Conservation (phyloP, 1,284 basidiomycete species). For the Puccinia polysora region DNA sequence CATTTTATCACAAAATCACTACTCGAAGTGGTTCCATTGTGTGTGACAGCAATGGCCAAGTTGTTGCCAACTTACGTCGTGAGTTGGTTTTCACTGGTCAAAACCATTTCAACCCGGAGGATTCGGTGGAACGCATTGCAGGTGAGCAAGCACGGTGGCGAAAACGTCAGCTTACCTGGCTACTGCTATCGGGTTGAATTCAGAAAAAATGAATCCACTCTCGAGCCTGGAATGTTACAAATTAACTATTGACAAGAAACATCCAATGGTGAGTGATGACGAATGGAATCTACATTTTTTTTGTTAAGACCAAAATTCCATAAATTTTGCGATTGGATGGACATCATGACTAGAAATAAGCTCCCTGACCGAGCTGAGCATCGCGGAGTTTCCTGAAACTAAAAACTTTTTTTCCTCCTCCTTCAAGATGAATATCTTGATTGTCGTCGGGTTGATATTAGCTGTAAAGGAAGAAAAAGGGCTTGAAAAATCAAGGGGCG, state of each 20-base stretch:
- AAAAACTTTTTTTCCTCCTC: neutral
- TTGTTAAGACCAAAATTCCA: neutral
- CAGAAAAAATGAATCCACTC: conserved; percentile 4
- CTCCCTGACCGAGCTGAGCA: neutral
- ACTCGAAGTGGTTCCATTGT: conserved; percentile 8
- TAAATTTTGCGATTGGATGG: neutral
- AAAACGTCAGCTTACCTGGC: too few species aligned
- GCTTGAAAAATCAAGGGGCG: neutral
- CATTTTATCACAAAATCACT: conserved; percentile 2
- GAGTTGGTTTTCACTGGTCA: neutral
- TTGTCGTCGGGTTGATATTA: conserved; percentile 1
- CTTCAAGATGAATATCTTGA: conserved; percentile 9
- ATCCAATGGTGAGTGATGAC: neutral
- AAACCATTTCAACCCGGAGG: neutral
- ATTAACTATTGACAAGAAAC: conserved; percentile 2
- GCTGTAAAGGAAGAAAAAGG: conserved; percentile 1
- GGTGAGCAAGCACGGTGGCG: neutral
- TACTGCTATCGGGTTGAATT: neutral
- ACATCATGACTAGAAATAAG: too few species aligned
- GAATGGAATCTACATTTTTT: too few species aligned
- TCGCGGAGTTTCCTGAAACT: neutral
- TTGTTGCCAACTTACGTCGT: neutral
- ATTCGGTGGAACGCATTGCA: neutral
- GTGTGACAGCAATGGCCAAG: conserved; percentile 2
- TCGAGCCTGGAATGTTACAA: neutral